Conservation (phyloP, 495 filamentous ascomycete species). For the Astrothelium macrocarpum region DNA sequence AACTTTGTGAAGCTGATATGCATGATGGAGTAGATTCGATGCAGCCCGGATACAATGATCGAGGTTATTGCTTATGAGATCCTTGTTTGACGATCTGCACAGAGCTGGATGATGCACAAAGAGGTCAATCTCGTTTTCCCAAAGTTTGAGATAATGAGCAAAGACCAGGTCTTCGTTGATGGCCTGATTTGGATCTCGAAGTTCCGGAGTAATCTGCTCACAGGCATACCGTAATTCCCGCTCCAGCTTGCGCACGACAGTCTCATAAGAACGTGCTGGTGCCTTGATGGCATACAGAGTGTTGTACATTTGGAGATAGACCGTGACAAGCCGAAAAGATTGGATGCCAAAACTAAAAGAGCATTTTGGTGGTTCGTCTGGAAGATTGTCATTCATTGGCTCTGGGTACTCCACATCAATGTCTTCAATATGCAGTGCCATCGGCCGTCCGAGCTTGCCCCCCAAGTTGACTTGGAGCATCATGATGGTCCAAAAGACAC, state of each 20-base stretch:
- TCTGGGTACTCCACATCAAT: slow-evolving; percentile 68
- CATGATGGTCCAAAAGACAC: slow-evolving; percentile 63
- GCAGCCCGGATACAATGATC: slow-evolving; percentile 58
- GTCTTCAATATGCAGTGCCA: slow-evolving; percentile 59
- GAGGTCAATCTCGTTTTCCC: slow-evolving; percentile 39
- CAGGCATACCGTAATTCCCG: slow-evolving; percentile 46
- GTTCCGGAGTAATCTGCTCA: slow-evolving; percentile 47
- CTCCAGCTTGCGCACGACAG: slow-evolving; percentile 53
- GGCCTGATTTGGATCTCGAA: slow-evolving; percentile 36
- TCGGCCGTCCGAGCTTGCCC: slow-evolving; percentile 65
- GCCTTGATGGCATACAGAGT: slow-evolving; percentile 58
- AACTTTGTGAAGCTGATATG: slow-evolving; percentile 48
- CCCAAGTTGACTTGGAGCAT: slow-evolving; percentile 53
- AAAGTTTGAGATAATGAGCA: slow-evolving; percentile 39
- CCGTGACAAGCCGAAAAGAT: slow-evolving; percentile 47
- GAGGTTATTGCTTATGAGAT: slow-evolving; percentile 55
- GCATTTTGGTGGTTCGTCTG: slow-evolving; percentile 48
- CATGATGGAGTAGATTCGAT: slow-evolving; percentile 50
- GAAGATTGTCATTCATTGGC: slow-evolving; percentile 55
- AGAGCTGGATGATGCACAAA: slow-evolving; percentile 63
- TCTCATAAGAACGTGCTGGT: slow-evolving; percentile 46
- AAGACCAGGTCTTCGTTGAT: slow-evolving; percentile 43
- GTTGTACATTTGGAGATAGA: slow-evolving; percentile 61
- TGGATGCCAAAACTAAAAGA: slow-evolving; percentile 54
- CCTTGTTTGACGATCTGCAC: slow-evolving; percentile 48